Evolutionary conservation across 2,329 filamentous ascomycete genomes (phyloP), one percentile per base, ranked within the genome.

Genomic region (Pochonia chlamydosporia): DNA sequence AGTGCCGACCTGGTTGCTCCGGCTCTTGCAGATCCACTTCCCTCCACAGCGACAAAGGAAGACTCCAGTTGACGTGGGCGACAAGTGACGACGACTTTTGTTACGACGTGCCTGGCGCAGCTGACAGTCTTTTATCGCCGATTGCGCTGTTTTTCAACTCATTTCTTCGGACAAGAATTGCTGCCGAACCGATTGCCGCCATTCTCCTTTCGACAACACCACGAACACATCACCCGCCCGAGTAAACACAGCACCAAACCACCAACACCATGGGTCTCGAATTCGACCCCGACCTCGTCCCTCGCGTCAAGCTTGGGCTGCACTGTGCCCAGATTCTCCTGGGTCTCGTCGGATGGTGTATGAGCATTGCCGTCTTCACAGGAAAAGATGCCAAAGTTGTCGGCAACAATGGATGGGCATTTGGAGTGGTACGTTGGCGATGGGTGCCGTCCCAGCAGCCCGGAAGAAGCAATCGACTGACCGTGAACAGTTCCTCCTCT

Each of bases 401-500:
- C 47, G 79, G 79, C 28, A 73, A 78, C 52, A 77, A 78, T 62
- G 79, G 75, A 51, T 85, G 81, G 81, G 75, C 78, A 1, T 84
- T 85, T 53, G 81, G 70, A 54, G 71, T 83, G 64, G 81, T 85
- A 71, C 50, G 79, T 66, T 41, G 3, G 3, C 9, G 5, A 9
- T 23, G 16, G 13, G 18, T 13, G 13, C 13, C 6, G 11, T 9
- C 18, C 3, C 5, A 28, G 10, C 40, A 16, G 4, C 9, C 9
- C 9, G 16, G 5, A 21, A 13, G 13, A 39, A 10, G 7, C 2
- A 11, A 6, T 21, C 14, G 9, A 21, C 35, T 39, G 36, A 49
- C 35, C 4, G 25, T 1, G 18, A 5, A 45, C 49, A 86, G 82
- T 84, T 79, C 64, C 85, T 85, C 67, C 65, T 86, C 26, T 76